A percentile compares a stretch with the other conserved stretches of the same genome.
phyloP scores from a whole-genome alignment of 192 early-diverging fungal species.

The Linnemannia zychae region DNA sequence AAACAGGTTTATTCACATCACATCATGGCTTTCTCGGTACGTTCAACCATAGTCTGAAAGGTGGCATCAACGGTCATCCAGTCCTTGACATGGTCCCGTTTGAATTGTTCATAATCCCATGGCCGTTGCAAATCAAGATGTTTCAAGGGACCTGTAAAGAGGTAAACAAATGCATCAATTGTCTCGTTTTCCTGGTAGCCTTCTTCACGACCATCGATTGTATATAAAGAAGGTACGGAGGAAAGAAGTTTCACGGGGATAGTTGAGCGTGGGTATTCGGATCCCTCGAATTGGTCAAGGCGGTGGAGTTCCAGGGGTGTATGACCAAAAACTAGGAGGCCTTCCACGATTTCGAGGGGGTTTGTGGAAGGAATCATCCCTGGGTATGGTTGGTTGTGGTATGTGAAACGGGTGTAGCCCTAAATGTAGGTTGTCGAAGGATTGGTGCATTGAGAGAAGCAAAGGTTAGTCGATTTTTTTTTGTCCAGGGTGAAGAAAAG shows the following conservation, averaged over 20 bases:
- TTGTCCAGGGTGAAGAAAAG: no score
- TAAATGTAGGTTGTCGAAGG: background rate
- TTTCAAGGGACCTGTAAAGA: constrained; percentile 21
- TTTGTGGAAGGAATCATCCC: constrained; percentile 28
- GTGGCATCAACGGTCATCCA: constrained; percentile 22
- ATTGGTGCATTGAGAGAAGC: no score
- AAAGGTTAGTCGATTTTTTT: no score
- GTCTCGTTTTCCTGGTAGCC: background rate
- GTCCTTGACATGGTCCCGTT: constrained; percentile 19
- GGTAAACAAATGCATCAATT: constrained; percentile 22
- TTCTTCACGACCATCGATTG: background rate
- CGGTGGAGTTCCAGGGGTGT: constrained; percentile 20
- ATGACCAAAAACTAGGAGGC: constrained; percentile 38
- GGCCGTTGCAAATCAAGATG: constrained; percentile 21
- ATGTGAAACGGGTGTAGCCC: constrained; percentile 34
- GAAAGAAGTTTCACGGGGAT: background rate
- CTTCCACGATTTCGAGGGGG: constrained; percentile 16
- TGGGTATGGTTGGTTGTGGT: constrained; percentile 47
- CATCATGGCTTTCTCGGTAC: constrained; percentile 2
- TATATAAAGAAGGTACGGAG: constrained; percentile 16
- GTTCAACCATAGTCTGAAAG: constrained; percentile 26
- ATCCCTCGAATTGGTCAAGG: constrained; percentile 37
- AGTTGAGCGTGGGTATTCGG: constrained; percentile 28
- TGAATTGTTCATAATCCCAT: constrained; percentile 38
- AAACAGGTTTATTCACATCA: background rate